Conservation (phyloP, 768 basidiomycete species). For the Macrolepiota fuliginosa region DNA sequence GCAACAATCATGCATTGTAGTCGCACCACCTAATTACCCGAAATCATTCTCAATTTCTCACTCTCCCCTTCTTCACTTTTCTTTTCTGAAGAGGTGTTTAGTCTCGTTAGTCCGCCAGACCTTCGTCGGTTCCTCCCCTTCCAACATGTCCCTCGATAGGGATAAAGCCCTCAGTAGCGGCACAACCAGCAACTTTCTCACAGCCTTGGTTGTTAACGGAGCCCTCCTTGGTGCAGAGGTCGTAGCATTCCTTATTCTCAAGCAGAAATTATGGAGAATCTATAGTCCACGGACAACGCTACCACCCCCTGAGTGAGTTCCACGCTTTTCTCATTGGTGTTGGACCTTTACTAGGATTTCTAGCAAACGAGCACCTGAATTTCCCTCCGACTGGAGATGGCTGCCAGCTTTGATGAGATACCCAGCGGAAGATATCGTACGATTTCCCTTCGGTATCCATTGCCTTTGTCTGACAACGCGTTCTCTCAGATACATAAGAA, state of each 20-base stretch:
- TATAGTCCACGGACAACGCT: conserved; percentile 63
- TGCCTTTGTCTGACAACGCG: not conserved
- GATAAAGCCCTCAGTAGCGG: conserved; percentile 24
- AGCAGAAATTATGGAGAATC: conserved; percentile 53
- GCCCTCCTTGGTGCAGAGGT: conserved; percentile 46
- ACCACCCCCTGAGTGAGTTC: conserved; percentile 50
- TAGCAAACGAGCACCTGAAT: conserved; percentile 42
- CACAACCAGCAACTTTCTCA: conserved; percentile 52
- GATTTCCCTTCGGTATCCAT: conserved; percentile 15
- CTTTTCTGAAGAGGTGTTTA: too few species aligned
- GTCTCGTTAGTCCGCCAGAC: not conserved
- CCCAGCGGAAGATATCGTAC: conserved; percentile 44
- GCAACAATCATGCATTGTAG: not conserved
- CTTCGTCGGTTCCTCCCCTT: not conserved
- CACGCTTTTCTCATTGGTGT: not conserved
- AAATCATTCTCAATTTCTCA: not conserved
- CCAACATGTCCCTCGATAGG: conserved; percentile 2
- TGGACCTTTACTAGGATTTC: not conserved
- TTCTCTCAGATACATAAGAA: conserved; percentile 49
- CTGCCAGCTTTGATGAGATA: conserved; percentile 40
- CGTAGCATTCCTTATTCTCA: conserved; percentile 54
- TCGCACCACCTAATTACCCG: not conserved
- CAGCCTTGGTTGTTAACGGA: conserved; percentile 57
- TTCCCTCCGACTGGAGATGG: conserved; percentile 51
- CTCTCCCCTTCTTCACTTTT: not conserved